Base-by-base conservation (phyloP, 208 protist species). In the Trypanosoma grayi region DNA sequence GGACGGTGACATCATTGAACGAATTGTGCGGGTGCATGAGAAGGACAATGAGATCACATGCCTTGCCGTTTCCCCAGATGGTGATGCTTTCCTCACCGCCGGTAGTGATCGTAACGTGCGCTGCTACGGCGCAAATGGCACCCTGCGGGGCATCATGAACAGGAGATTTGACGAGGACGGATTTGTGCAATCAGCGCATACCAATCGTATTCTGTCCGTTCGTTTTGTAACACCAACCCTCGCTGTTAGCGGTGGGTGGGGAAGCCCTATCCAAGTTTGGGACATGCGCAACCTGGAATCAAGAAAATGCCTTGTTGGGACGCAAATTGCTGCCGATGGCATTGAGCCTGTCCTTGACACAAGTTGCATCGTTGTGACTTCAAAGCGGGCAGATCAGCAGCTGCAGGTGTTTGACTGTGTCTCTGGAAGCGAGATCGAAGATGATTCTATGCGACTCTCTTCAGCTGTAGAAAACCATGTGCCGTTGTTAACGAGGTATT, bases 261-360 rank as follows among this genome's bases (percentile, higher is more conserved):
- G 91, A 25, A 92, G 74, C 45, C 87, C 92, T 2, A 50, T 94
- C 24, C 92, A 97, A 55, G 25, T 97, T 5, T 97, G 92, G 92
- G 88, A 97, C 53, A 56, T 94, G 14, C 68, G 83, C 18, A 72
- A 60, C 18, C 27, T 46, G 24, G 65, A 80, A 30, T 85, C 87
- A 18, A 70, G 90, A 24, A 40, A 60, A 11, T 79, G 91, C 39
- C 39, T 95, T 2, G 31, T 67, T 3, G 85, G 80, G 2, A 36
- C 80, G 5, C 67, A 81, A n/a, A 60, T 85, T n/a, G 68, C 56
- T 16, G 79, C 81, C 0, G 92, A 97, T 50, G 76, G 76, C 50
- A 40, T 97, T 13, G 90, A 96, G 57, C 73, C 77, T 0, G 48
- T 90, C 24, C 65, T 73, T 4, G 55, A 51, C 37, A 83, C 78